Evolutionary conservation across 208 protist genomes (phyloP).

Genomic region (Hexamita inflata): DNA sequence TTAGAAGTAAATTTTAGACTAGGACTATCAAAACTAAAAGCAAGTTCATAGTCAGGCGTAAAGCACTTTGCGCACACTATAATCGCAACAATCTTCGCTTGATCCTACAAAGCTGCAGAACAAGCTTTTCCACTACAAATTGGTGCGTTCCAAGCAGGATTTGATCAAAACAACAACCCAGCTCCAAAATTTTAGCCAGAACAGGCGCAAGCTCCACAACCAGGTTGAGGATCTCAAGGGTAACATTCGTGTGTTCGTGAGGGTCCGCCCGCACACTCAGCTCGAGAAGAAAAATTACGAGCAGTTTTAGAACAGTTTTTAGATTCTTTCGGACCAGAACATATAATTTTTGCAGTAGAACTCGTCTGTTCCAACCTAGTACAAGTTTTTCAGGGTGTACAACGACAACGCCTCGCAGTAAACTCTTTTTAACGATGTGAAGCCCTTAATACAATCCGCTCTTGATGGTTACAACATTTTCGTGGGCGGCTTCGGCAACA

Average conservation of each 20-base stretch:
- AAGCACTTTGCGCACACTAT: no score
- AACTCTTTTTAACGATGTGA: constrained; percentile 62
- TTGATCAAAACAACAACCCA: no score
- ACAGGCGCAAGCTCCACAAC: constrained; percentile 51
- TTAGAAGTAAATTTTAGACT: no score
- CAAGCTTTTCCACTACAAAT: no score
- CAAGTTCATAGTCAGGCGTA: no score
- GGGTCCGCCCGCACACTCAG: constrained; percentile 47
- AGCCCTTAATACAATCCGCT: constrained; percentile 56
- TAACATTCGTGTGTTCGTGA: constrained; percentile 63
- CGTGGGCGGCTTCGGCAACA: constrained; percentile 68
- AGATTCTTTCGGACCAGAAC: background rate
- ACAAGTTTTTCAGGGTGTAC: constrained; percentile 57
- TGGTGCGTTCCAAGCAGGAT: no score
- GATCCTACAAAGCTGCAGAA: no score
- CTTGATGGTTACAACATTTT: constrained; percentile 61
- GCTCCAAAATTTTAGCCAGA: no score
- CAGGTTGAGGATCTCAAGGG: constrained; percentile 57
- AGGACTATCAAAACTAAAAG: no score
- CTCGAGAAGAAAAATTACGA: constrained; percentile 9
- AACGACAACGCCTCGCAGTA: constrained; percentile 41
- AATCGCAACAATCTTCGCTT: no score
- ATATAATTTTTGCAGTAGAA: background rate
- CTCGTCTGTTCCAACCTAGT: constrained; percentile 27
- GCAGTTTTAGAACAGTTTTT: background rate